Evolutionary conservation across 2,329 filamentous ascomycete genomes (phyloP), one percentile per base, ranked within the genome.

Genomic region (Microsporum ferrugineum): DNA sequence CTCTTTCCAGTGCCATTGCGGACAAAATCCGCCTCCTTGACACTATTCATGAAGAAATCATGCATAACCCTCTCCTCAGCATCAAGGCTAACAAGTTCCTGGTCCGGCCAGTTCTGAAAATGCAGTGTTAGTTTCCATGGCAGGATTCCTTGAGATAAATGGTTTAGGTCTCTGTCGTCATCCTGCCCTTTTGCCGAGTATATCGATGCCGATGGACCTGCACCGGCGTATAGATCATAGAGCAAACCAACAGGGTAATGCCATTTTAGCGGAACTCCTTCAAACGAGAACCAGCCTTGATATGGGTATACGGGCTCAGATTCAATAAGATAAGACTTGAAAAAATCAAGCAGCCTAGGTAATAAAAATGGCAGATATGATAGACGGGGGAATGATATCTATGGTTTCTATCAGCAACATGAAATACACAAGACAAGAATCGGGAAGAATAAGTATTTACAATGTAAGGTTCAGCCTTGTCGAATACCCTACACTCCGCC

Each of bases 1-100:
- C 88, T 87, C 71, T 92, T 91, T 14, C 89, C 90, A 60, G 88
- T 94, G 51, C 91, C 90, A 67, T 94, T 92, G 58, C 91, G 84
- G 58, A 95, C 79, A 67, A 91, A 95, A 73, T 96, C 91, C 34
- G 91, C 91, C 80, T 88, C 86, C 70, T 88, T 88, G 64, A 88
- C 85, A 59, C 80, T 84, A 65, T 88, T 87, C 60, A 86, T 84
- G 68, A 83, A 88, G 0, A 84, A 78, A 70, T 88, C 86, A 63
- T 84, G 82, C 69, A 85, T 76, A 2, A 81, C 77, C 66, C 79
- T 79, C 29, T 78, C 79, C 29, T 80, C 77, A 0, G 72, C 71
- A 67, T 86, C 83, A 3, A 84, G 78, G 3, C 73, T 77, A 14
- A 85, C 77, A 23, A 86, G 79, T 10, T 84, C 81, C 56, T 84